phyloP scores from a whole-genome alignment of 495 filamentous ascomycete genomes.

The Collariella sp. region DNA sequence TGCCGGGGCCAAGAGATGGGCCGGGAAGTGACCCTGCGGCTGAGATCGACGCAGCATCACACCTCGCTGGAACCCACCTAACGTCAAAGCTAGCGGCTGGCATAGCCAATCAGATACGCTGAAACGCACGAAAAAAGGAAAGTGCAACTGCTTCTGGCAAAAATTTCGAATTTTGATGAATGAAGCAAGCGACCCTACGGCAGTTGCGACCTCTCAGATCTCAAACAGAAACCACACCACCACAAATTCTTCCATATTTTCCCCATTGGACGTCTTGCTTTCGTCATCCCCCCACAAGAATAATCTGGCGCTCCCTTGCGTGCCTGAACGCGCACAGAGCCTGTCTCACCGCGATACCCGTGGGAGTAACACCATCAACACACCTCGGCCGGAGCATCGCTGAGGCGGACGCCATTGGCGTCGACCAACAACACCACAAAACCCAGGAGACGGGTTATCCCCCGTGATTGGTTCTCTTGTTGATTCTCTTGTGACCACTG shows the following conservation, averaged over 20 bases:
- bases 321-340: not conserved
- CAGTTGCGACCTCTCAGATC: not conserved
- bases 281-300: not conserved
- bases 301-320: not conserved
- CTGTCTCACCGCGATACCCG: constrained; percentile 8
- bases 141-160: not conserved
- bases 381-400: constrained; percentile 1
- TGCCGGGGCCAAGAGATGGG: not conserved
- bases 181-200: not conserved
- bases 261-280: not conserved
- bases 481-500: not conserved
- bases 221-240: too few species aligned
- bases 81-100: constrained; percentile 5
- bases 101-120: not conserved
- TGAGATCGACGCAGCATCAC: constrained; percentile 4
- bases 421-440: not conserved
- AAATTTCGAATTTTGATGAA: not conserved
- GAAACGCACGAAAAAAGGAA: not conserved
- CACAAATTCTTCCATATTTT: not conserved
- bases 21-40: constrained; percentile 3
- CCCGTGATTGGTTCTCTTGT: not conserved
- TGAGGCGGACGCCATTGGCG: not conserved
- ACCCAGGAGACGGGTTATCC: not conserved
- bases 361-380: not conserved
- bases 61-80: not conserved